phyloP scores from a whole-genome alignment of 345 rosid genomes.

The Arabis alpina region DNA sequence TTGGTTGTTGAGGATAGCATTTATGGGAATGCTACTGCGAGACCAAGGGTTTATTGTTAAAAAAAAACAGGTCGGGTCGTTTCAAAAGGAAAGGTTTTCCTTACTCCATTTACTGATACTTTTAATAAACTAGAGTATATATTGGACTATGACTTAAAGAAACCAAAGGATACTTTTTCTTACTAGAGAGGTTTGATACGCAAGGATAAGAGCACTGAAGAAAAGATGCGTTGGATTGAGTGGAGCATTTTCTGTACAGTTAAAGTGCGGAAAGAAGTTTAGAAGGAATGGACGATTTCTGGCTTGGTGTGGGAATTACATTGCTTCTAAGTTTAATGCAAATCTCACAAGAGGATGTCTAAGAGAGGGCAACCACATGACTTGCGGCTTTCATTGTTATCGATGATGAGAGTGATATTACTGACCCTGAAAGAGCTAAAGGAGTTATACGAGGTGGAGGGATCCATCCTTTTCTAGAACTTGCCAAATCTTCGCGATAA shows the following conservation, averaged over 20 bases:
- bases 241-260: slow-evolving; percentile 74
- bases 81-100: slow-evolving; percentile 26
- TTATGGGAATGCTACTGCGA: too few species aligned
- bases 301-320: slow-evolving; percentile 76
- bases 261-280: slow-evolving; percentile 67
- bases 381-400: slow-evolving; percentile 77
- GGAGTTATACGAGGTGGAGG: slow-evolving; percentile 84
- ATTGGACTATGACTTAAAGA: slow-evolving; percentile 53
- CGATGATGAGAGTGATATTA: slow-evolving; percentile 64
- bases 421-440: slow-evolving; percentile 82
- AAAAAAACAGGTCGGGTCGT: too few species aligned
- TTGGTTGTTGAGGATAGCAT: too few species aligned
- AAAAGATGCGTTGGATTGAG: slow-evolving; percentile 71
- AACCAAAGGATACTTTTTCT: slow-evolving; percentile 52
- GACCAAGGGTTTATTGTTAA: too few species aligned
- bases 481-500: slow-evolving; percentile 37
- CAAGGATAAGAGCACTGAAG: slow-evolving; percentile 50
- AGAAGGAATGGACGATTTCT: slow-evolving; percentile 60
- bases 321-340: slow-evolving; percentile 77
- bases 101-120: slow-evolving; percentile 53
- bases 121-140: slow-evolving; percentile 56
- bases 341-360: slow-evolving; percentile 81
- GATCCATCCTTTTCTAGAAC: slow-evolving; percentile 59
- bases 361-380: slow-evolving; percentile 82
- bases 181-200: slow-evolving; percentile 55